Conservation (phyloP, 2,329 filamentous ascomycete genomes). For the Penicillium glabrum region DNA sequence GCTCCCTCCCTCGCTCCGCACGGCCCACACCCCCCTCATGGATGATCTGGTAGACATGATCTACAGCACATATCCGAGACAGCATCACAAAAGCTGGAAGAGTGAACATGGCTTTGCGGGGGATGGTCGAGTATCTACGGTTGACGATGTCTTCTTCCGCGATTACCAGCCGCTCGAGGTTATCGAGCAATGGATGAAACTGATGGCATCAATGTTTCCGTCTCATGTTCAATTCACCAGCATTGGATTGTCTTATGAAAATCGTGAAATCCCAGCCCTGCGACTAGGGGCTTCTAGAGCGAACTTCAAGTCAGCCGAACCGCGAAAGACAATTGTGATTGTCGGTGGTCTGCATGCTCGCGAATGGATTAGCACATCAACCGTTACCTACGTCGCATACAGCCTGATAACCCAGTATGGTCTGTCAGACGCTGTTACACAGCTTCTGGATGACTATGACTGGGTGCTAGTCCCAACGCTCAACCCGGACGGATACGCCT, state of each 20-base stretch:
- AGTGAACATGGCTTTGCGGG: slow-evolving; percentile 30
- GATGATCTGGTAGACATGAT: slow-evolving; percentile 76
- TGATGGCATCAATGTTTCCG: slow-evolving; percentile 87
- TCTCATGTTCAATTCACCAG: slow-evolving; percentile 71
- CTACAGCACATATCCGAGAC: slow-evolving; percentile 69
- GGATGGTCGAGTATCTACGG: slow-evolving; percentile 32
- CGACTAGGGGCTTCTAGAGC: slow-evolving; percentile 66
- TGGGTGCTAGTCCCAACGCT: slow-evolving; percentile 83
- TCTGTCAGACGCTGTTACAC: slow-evolving; percentile 68
- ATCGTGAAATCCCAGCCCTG: slow-evolving; percentile 79
- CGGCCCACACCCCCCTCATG: slow-evolving; percentile 72
- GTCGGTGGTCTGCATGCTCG: slow-evolving; percentile 87
- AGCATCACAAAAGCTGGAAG: slow-evolving; percentile 31
- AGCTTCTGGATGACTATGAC: slow-evolving; percentile 79
- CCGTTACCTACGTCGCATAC: slow-evolving; percentile 88
- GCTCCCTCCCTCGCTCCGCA: slow-evolving; percentile 71
- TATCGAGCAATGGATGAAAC: slow-evolving; percentile 85
- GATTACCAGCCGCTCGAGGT: slow-evolving; percentile 88
- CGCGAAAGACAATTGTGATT: slow-evolving; percentile 75
- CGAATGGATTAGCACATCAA: slow-evolving; percentile 94
- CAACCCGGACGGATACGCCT: slow-evolving; percentile 93
- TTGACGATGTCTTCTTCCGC: slow-evolving; percentile 76
- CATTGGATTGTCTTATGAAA: slow-evolving; percentile 85
- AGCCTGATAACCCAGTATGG: slow-evolving; percentile 81
- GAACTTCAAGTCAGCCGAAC: slow-evolving; percentile 42